Percentiles rank a stretch among this genome's conserved stretches.
These are phyloP conservation scores for Noccaea bulbosa DNA, from an alignment of 345 rosid species.

Conservation along the genomic window DNA sequence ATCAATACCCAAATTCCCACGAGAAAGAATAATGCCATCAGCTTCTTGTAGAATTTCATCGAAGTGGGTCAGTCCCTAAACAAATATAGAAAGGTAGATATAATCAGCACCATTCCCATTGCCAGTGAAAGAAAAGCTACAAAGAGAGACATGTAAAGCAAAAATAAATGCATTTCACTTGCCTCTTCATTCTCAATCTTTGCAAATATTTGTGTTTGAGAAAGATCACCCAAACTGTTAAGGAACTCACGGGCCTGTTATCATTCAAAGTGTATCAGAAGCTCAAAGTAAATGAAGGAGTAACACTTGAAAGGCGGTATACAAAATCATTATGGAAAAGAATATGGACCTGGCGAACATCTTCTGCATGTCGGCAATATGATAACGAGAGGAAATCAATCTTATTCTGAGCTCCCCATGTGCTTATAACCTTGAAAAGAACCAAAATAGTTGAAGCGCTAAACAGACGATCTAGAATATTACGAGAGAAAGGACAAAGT, in stretches of 20 bases:
- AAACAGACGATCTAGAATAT: neutral
- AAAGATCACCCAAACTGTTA: constrained; percentile 68
- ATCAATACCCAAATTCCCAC: constrained; percentile 95
- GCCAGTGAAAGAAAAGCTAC: neutral
- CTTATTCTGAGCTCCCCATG: constrained; percentile 90
- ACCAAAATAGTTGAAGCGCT: constrained; percentile 1
- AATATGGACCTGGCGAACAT: constrained; percentile 71
- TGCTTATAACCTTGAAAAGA: constrained; percentile 61
- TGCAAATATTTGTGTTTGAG: constrained; percentile 90
- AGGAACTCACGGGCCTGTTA: constrained; percentile 82
- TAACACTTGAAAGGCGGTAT: neutral
- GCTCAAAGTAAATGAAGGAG: neutral
- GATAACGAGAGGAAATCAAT: constrained; percentile 92
- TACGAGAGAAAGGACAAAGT: neutral
- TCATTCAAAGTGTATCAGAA: neutral
- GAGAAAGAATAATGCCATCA: constrained; percentile 95
- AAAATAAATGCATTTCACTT: constrained; percentile 28
- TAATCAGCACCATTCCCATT: constrained; percentile 4
- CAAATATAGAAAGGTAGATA: constrained; percentile 10
- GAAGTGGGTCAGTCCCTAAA: constrained; percentile 85
- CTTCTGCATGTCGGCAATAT: constrained; percentile 89
- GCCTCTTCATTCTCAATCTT: constrained; percentile 90
- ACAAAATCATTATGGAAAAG: neutral
- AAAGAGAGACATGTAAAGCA: constrained; percentile 6
- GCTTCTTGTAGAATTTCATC: constrained; percentile 97